phyloP scores from a whole-genome alignment of 2,329 filamentous ascomycete species.

The Simplicillium sp. region DNA sequence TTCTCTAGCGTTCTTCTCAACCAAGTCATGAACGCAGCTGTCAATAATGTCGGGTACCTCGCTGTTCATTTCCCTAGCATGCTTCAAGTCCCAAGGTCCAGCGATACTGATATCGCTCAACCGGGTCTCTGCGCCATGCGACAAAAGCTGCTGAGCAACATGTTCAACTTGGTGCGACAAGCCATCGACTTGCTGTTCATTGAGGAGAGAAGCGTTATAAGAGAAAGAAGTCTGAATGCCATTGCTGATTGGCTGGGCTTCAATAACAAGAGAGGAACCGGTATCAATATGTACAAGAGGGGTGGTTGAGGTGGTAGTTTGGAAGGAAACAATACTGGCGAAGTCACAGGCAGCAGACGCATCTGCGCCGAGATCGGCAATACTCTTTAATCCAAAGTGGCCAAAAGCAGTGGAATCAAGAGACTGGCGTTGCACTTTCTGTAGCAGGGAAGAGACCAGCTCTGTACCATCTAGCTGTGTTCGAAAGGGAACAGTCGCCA shows the following conservation, averaged over 20 bases:
- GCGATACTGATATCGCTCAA: neutral
- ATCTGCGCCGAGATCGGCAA: conserved; percentile 5
- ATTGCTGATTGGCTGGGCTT: neutral
- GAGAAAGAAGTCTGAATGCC: neutral
- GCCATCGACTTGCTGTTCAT: neutral
- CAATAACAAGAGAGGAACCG: too few species aligned
- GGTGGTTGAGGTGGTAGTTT: neutral
- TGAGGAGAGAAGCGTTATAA: neutral
- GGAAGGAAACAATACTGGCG: conserved; percentile 7
- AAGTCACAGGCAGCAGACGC: conserved; percentile 6
- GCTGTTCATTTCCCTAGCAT: neutral
- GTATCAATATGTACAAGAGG: neutral
- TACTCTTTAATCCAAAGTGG: conserved; percentile 5
- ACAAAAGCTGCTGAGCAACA: neutral
- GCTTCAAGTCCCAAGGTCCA: conserved; percentile 1
- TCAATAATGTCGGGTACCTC: neutral
- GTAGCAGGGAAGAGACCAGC: neutral
- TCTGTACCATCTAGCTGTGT: neutral
- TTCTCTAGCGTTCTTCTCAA: conserved; percentile 1
- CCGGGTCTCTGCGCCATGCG: neutral
- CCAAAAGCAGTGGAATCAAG: conserved; percentile 2
- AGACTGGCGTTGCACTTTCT: neutral
- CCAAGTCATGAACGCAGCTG: conserved; percentile 1
- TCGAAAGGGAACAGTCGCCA: neutral
- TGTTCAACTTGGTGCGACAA: conserved; percentile 1